Conservation (phyloP, 495 filamentous ascomycete species). For the Penicillium verhagenii region DNA sequence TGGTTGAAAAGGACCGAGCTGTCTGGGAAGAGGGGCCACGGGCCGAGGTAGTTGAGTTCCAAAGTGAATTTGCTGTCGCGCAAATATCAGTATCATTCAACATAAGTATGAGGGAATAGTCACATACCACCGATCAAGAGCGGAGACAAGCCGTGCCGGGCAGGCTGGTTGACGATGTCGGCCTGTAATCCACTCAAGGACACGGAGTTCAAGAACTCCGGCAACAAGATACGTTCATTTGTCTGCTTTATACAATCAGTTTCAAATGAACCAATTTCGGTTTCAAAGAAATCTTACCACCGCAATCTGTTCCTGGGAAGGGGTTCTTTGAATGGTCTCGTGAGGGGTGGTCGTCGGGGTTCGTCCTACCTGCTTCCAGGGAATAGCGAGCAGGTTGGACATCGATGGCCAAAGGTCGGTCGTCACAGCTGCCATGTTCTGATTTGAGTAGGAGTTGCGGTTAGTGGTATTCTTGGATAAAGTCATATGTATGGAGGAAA, state of each 20-base stretch:
- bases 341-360: constrained; percentile 16
- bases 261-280: background rate
- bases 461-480: constrained; percentile 15
- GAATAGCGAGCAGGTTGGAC: constrained; percentile 37
- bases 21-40: constrained; percentile 17
- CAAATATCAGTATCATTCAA: background rate
- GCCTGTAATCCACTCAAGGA: constrained; percentile 28
- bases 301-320: constrained; percentile 11
- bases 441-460: background rate
- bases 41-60: constrained; percentile 19
- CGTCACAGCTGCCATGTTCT: constrained; percentile 41
- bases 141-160: constrained; percentile 18
- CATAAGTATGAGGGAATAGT: background rate
- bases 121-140: constrained; percentile 19
- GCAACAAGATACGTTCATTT: constrained; percentile 17
- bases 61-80: constrained; percentile 20
- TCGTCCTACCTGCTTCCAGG: constrained; percentile 33
- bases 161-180: constrained; percentile 15
- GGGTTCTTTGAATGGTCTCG: constrained; percentile 18
- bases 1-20: constrained; percentile 38
- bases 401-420: constrained; percentile 48
- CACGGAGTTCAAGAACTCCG: constrained; percentile 29
- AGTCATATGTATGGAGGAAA: background rate
- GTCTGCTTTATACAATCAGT: constrained; percentile 4
- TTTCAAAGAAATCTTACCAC: constrained; percentile 14